Base-by-base conservation (phyloP, 495 filamentous ascomycete species). In the Xylaria longipes region DNA sequence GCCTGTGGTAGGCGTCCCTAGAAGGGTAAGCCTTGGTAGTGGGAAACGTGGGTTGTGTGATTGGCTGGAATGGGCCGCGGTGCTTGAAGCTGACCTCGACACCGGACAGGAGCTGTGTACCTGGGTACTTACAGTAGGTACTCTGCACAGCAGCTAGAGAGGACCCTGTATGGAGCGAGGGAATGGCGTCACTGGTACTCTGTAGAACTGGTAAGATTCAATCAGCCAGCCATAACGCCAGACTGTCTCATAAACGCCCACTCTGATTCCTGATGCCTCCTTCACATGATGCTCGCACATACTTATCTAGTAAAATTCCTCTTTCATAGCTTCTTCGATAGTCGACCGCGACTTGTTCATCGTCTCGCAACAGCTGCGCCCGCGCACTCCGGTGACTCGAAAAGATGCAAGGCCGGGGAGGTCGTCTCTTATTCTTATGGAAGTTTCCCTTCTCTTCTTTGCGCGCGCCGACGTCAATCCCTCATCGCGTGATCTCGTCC, bases 181-280 rank as follows among this genome's bases (percentile, higher is more conserved):
- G 29, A n/a, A 65, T 65, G 62, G 27, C 27, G 31, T 52, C 45
- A 33, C 63, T n/a, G n/a, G 25, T 46, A n/a, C n/a, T n/a, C n/a
- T n/a, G n/a, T n/a, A n/a, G n/a, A n/a, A n/a, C n/a, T n/a, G n/a
- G n/a, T n/a, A n/a, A n/a, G n/a, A n/a, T n/a, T n/a, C n/a, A n/a
- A n/a, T n/a, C n/a, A 62, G 56, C 27, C 29, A 33, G 29, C 6
- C 2, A n/a, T 12, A 29, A 29, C 12, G 27, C 22, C 22, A 52
- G 22, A 48, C 7, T 48, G 45, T 52, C 48, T 52, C 48, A 27
- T 56, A 8, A 31, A 31, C 27, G 14, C 27, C 52, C 31, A 62
- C 12, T 9, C 35, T 3, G 11, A 4, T 17, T 62, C 37, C 3
- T 17, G 37, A 41, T 41, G 11, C 22, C 14, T 41, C 27, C 27